phyloP scores from a whole-genome alignment of 2,329 filamentous ascomycete genomes.

The Lasiodiplodia theobromae region DNA sequence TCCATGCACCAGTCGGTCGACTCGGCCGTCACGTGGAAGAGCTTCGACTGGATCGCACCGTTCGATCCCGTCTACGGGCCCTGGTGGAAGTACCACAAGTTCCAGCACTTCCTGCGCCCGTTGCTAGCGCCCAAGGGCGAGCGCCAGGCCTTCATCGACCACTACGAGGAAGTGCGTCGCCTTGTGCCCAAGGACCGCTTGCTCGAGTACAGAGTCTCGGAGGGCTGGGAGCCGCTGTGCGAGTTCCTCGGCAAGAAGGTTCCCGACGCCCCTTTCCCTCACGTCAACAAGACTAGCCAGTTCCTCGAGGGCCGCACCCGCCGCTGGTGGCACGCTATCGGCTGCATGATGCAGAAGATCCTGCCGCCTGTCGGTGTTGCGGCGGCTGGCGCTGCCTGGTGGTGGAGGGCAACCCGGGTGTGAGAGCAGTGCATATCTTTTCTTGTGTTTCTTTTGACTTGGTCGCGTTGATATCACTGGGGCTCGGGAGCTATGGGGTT shows the following conservation, averaged over 20 bases:
- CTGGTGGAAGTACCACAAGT: neutral
- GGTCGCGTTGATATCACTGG: neutral
- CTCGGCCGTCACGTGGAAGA: neutral
- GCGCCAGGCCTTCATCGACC: neutral
- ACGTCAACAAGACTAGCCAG: neutral
- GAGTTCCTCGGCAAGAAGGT: neutral
- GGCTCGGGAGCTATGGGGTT: neutral
- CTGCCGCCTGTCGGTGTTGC: neutral
- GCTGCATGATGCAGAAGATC: neutral
- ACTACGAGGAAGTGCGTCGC: neutral
- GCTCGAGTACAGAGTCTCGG: neutral
- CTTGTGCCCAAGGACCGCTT: neutral
- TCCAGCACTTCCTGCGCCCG: neutral
- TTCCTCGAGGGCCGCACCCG: no score
- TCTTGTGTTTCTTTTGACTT: neutral
- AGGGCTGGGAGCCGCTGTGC: neutral
- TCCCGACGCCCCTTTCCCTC: neutral
- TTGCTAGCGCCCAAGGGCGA: neutral
- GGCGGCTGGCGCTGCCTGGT: neutral
- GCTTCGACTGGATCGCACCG: neutral
- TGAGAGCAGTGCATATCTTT: neutral
- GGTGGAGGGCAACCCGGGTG: neutral
- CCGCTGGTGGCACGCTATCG: neutral
- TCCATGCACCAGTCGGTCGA: slow-evolving; percentile 8
- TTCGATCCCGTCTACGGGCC: neutral